Base-by-base conservation (phyloP, 73 alveolate genomes). In the Vitrella brassicaformis region DNA sequence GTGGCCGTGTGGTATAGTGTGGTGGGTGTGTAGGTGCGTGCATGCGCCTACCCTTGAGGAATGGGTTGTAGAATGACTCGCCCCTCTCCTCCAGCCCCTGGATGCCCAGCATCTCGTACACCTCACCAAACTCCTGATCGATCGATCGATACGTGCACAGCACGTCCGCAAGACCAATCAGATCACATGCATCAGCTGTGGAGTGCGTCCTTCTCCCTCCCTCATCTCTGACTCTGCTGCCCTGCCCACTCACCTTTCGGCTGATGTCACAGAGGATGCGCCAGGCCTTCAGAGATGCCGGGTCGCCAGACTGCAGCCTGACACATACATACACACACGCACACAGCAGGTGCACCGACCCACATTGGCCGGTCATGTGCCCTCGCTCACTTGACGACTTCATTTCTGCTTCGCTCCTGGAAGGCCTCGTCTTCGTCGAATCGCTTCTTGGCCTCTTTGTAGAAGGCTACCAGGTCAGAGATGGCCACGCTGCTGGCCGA, bases 391-490 rank as follows among this genome's bases (percentile, higher is more conserved):
- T n/a, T 85, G 39, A 87, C 94, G 26, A 90, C 92, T 75, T 89
- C 85, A 65, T 80, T 78, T 80, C 85, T 80, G 14, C 92, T 26
- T 28, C 78, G 45, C 76, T 79, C 81, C 79, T 90, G 87, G 84
- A 90, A 90, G 28, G 82, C 92, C 28, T 47, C 87, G 19, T 87
- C 94, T 19, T 70, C 81, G 72, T 90, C 96, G 71, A 90, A 90
- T 80, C 82, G 47, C 89, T 85, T 80, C 74, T 87, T 90, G 0
- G 96, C 93, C 68, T 72, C 64, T 72, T n/a, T n/a, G 84, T 95
- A 96, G 87, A 96, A 96, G 65, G 75, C 91, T 72, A 89, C 91
- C 67, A 96, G 87, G 86, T 95, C 98, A 19, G 93, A 86, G 27
- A 95, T 68, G 69, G 88, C 93, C 64, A 91, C 92, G 26, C 87